Conservation (phyloP, 108 stramenopile species). For the Parmales sp. region DNA sequence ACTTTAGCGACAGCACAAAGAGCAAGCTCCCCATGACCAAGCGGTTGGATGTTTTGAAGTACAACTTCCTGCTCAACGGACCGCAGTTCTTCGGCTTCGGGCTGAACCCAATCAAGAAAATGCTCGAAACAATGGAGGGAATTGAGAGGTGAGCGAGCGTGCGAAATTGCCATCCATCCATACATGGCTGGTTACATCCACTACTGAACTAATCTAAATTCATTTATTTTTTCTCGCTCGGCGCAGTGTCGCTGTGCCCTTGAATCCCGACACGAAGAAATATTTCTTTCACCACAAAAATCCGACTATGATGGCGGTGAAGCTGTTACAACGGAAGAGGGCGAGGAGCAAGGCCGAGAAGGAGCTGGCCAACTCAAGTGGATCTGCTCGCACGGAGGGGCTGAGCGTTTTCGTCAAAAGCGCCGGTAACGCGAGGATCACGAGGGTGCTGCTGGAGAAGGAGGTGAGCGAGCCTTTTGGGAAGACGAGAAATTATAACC, state of each 20-base stretch:
- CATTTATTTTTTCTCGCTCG: too few relatives aligned
- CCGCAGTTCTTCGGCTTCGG: constrained; percentile 64
- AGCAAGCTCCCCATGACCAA: not conserved
- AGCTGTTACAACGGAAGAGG: constrained; percentile 45
- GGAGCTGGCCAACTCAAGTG: constrained; percentile 48
- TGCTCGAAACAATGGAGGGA: constrained; percentile 32
- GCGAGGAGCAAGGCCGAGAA: constrained; percentile 51
- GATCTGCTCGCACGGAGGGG: constrained; percentile 60
- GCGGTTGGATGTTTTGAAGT: not conserved
- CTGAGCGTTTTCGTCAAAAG: constrained; percentile 36
- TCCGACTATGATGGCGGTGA: constrained; percentile 36
- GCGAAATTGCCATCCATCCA: too few relatives aligned
- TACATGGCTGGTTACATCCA: too few relatives aligned
- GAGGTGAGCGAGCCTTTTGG: not conserved
- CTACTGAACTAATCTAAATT: too few relatives aligned
- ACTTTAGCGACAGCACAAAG: not conserved
- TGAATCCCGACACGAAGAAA: constrained; percentile 23
- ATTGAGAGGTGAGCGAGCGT: too few relatives aligned
- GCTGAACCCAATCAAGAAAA: constrained; percentile 32
- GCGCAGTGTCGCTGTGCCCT: constrained; percentile 42
- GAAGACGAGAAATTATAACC: too few relatives aligned
- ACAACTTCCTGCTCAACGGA: not conserved
- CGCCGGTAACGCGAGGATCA: constrained; percentile 37
- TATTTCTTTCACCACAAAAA: constrained; percentile 48
- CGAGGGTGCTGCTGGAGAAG: constrained; percentile 19